Evolutionary conservation across 345 rosid species (phyloP), one percentile per base, ranked within the genome.

Genomic region (Salix viminalis): DNA sequence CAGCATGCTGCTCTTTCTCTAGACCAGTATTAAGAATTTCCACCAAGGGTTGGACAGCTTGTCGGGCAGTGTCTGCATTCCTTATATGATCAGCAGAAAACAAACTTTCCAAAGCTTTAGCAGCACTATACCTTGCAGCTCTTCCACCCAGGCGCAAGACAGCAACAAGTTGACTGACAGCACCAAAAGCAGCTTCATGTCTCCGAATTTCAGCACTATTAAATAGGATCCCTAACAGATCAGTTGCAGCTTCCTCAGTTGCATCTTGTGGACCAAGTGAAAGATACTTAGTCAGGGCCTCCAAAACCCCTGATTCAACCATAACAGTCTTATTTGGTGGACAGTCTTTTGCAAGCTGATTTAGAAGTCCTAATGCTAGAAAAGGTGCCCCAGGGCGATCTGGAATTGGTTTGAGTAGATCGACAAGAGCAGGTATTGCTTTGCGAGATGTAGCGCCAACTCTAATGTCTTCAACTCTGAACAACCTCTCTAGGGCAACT

Each of bases 211-310:
- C 98, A 81, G 97, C 88, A 83, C 89, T 94, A 81, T 89, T 80
- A 84, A 96, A 96, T 62, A 96, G 87, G 82, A 92, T 85, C 21
- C 99, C 99, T 70, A 96, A 84, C 69, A 96, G 88, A 84, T 83
- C 98, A 10, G 98, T 96, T 80, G 99, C 97, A 79, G 99, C 99
- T 89, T 96, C 98, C 77, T 96, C 99, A 42, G 97, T 94, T 71
- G 92, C 97, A 82, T 96, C 99, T 83, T 91, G 97, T 73, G 97
- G 99, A 67, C 99, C 97, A 73, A 96, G 97, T 37, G 99, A 96
- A 78, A 96, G 97, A 84, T 94, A 96, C 87, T 92, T 96, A 7
- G 97, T 92, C 69, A 96, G 86, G 37, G 89, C 99, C 87, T 96
- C 99, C 44, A 96, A 83, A 78, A 92, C 97, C 65, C 99, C 99